A percentile compares a stretch with the other conserved stretches of the same genome.
phyloP scores from a whole-genome alignment of 2,329 filamentous ascomycete species.

The Tolypocladium tropicale region DNA sequence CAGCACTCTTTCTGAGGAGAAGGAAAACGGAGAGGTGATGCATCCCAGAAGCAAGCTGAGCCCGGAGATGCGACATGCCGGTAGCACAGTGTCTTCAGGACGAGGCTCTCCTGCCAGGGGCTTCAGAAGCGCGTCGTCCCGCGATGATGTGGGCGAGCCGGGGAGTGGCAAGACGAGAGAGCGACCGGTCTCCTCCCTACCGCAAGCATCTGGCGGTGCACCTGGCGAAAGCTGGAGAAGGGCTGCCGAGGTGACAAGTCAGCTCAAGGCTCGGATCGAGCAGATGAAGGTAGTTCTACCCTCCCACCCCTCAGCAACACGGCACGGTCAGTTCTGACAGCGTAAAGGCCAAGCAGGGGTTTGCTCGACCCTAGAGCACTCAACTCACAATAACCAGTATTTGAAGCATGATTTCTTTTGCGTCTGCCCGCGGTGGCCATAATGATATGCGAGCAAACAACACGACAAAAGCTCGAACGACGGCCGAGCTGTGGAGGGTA shows the following conservation, averaged over 20 bases:
- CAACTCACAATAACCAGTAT: neutral
- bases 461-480: neutral
- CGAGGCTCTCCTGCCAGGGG: constrained; percentile 49
- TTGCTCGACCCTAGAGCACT: constrained; percentile 15
- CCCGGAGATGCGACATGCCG: constrained; percentile 41
- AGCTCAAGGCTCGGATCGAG: constrained; percentile 93
- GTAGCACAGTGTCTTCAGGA: constrained; percentile 41
- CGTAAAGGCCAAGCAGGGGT: constrained; percentile 16
- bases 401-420: neutral
- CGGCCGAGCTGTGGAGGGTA: constrained; percentile 1
- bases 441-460: constrained; percentile 1
- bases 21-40: constrained; percentile 54
- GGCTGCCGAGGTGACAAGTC: constrained; percentile 94
- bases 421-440: neutral
- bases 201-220: constrained; percentile 21
- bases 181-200: constrained; percentile 24
- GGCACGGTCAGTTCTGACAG: neutral
- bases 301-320: neutral
- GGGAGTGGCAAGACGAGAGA: constrained; percentile 16
- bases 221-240: constrained; percentile 82
- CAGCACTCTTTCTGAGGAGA: constrained; percentile 63
- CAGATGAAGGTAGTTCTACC: constrained; percentile 79
- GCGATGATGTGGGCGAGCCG: constrained; percentile 23
- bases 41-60: constrained; percentile 42
- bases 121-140: constrained; percentile 29